These are phyloP conservation scores for Aspergillus flavus DNA, from an alignment of 2,329 filamentous ascomycete species.

Conservation along the genomic window DNA sequence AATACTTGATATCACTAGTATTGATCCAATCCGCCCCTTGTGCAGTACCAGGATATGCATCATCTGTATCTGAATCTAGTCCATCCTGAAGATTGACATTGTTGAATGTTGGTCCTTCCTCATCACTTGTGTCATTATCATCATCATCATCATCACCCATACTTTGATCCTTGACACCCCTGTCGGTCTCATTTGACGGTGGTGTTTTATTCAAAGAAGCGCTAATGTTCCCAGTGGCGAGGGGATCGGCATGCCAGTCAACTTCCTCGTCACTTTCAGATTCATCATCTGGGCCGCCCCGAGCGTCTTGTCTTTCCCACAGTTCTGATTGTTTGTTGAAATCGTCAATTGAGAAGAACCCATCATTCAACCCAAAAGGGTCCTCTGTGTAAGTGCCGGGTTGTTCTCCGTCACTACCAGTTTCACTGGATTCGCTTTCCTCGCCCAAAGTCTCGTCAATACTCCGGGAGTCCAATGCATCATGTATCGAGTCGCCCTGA, in stretches of 20 bases:
- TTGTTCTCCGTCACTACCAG: slow-evolving; percentile 34
- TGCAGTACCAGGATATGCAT: slow-evolving; percentile 53
- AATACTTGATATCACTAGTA: slow-evolving; percentile 86
- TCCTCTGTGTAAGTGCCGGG: slow-evolving; percentile 68
- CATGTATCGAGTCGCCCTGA: background rate
- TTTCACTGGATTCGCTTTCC: slow-evolving; percentile 21
- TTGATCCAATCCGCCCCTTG: slow-evolving; percentile 66
- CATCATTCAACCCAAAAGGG: slow-evolving; percentile 86
- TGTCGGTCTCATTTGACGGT: slow-evolving; percentile 17
- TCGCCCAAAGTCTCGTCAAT: slow-evolving; percentile 15
- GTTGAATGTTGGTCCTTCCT: slow-evolving; percentile 80
- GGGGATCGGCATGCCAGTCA: slow-evolving; percentile 82
- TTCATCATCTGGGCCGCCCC: slow-evolving; percentile 74
- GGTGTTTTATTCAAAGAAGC: slow-evolving; percentile 11
- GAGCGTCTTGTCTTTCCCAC: slow-evolving; percentile 81
- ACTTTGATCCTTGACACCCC: slow-evolving; percentile 37
- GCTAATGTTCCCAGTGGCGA: slow-evolving; percentile 43
- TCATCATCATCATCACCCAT: slow-evolving; percentile 44
- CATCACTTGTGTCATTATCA: slow-evolving; percentile 59
- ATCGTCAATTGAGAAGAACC: slow-evolving; percentile 95
- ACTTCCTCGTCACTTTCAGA: slow-evolving; percentile 79
- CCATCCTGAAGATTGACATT: slow-evolving; percentile 72
- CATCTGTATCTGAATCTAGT: slow-evolving; percentile 66
- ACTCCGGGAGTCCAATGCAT: slow-evolving; percentile 4
- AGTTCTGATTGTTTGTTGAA: slow-evolving; percentile 94